A percentile compares a stretch with the other conserved stretches of the same genome.
Conservation (phyloP, 129 eudicot species). For the Escallonia rubra region DNA sequence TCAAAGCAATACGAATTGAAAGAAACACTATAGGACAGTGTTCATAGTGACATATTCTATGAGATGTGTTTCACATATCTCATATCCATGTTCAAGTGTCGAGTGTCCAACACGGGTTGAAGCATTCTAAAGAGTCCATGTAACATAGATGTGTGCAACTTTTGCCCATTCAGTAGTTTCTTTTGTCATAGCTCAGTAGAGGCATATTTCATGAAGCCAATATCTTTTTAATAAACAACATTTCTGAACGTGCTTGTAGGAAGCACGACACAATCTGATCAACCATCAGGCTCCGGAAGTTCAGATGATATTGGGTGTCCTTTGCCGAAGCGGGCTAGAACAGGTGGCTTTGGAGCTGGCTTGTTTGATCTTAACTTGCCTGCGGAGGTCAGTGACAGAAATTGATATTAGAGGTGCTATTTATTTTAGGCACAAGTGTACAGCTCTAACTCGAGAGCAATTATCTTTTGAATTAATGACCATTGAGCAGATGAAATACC, state of each 20-base stretch:
- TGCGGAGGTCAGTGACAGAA: constrained; percentile 45
- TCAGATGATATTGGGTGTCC: constrained; percentile 47
- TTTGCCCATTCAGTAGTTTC: too few relatives aligned
- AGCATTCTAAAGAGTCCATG: too few relatives aligned
- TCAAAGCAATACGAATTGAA: too few relatives aligned
- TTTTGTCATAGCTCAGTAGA: not conserved
- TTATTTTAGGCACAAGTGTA: constrained; percentile 4
- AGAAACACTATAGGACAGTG: too few relatives aligned
- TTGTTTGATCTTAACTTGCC: constrained; percentile 87
- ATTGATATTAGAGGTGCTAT: constrained; percentile 7
- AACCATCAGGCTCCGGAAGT: constrained; percentile 64
- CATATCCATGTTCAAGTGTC: too few relatives aligned
- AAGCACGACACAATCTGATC: constrained; percentile 28
- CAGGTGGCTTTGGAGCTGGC: constrained; percentile 31
- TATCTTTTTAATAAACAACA: not conserved
- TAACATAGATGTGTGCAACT: too few relatives aligned
- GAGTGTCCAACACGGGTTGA: too few relatives aligned
- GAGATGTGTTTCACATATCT: too few relatives aligned
- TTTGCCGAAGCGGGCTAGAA: constrained; percentile 53
- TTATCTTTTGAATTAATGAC: not conserved
- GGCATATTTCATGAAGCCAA: not conserved
- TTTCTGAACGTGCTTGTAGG: constrained; percentile 24
- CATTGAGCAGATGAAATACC: constrained; percentile 4
- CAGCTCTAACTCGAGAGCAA: constrained; percentile 4
- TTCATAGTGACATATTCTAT: too few relatives aligned